These are phyloP conservation scores for Trichoderma koningiopsis DNA, from an alignment of 2,329 filamentous ascomycete species.

Conservation along the genomic window DNA sequence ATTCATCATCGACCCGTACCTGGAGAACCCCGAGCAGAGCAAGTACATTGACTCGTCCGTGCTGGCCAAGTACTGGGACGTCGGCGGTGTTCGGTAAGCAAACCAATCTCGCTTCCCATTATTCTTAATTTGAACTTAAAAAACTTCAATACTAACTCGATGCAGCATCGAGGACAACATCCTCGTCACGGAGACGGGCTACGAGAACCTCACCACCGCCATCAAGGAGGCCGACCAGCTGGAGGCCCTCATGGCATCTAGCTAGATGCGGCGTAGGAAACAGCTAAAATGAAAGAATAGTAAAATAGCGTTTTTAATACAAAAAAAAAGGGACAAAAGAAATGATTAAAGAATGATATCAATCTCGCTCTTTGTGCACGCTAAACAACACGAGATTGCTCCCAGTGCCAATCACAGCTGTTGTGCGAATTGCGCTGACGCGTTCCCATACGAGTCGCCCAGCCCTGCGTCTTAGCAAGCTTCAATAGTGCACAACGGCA, in stretches of 20 bases:
- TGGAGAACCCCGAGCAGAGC: slow-evolving; percentile 69
- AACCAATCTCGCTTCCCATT: background rate
- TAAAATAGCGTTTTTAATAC: background rate
- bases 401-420: background rate
- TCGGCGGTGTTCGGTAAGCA: slow-evolving; percentile 69
- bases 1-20: slow-evolving; percentile 82
- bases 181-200: slow-evolving; percentile 68
- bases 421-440: slow-evolving; percentile 17
- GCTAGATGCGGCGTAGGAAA: background rate
- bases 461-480: background rate
- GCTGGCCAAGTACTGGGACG: slow-evolving; percentile 78
- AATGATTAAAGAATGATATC: slow-evolving; percentile 6
- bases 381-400: slow-evolving; percentile 5
- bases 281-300: background rate
- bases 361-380: slow-evolving; percentile 10
- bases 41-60: slow-evolving; percentile 76
- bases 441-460: slow-evolving; percentile 14
- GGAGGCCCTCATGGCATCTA: slow-evolving; percentile 45
- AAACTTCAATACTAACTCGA: background rate
- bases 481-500: background rate
- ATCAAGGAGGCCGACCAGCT: slow-evolving; percentile 68
- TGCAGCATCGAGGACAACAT: slow-evolving; percentile 68
- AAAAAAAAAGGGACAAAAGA: slow-evolving; percentile 1
- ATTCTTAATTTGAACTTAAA: background rate
- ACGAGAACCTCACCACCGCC: slow-evolving; percentile 72